These are phyloP conservation scores for Ophiostoma sp. DNA, from an alignment of 2,329 filamentous ascomycete genomes.

Conservation along the genomic window DNA sequence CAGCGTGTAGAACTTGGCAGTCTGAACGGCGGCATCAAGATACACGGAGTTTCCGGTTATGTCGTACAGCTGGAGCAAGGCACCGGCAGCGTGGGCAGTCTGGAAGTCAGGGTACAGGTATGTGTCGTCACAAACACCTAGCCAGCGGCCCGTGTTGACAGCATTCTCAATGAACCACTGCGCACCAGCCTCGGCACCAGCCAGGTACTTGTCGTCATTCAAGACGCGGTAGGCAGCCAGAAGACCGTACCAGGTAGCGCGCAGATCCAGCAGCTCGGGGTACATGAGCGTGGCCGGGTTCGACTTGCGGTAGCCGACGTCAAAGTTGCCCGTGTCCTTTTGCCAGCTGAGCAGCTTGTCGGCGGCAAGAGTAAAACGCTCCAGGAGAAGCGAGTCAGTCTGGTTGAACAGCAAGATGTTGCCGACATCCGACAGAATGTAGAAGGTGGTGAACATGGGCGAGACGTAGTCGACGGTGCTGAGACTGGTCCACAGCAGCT, in stretches of 20 bases:
- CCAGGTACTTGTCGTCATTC: slow-evolving; percentile 22
- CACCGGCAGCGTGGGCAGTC: slow-evolving; percentile 23
- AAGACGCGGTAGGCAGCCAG: slow-evolving; percentile 25
- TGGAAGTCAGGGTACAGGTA: slow-evolving; percentile 26
- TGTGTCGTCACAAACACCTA: slow-evolving; percentile 27
- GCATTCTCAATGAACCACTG: slow-evolving; percentile 22
- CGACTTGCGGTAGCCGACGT: slow-evolving; percentile 26
- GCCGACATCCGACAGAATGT: slow-evolving; percentile 21
- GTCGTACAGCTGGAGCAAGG: slow-evolving; percentile 27
- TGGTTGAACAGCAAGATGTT: slow-evolving; percentile 25
- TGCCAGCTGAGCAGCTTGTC: slow-evolving; percentile 27
- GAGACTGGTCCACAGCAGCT: slow-evolving; percentile 21
- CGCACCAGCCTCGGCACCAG: slow-evolving; percentile 23
- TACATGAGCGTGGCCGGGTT: slow-evolving; percentile 24
- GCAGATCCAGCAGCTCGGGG: slow-evolving; percentile 24
- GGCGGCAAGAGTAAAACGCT: slow-evolving; percentile 22
- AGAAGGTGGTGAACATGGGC: slow-evolving; percentile 26
- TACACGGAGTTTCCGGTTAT: slow-evolving; percentile 15
- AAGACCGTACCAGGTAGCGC: slow-evolving; percentile 28
- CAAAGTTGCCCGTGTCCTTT: slow-evolving; percentile 22
- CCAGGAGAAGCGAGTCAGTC: slow-evolving; percentile 1
- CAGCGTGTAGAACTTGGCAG: slow-evolving; percentile 26
- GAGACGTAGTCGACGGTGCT: slow-evolving; percentile 25
- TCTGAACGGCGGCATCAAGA: slow-evolving; percentile 21
- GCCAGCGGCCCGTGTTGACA: slow-evolving; percentile 25